These are phyloP conservation scores for Bruguiera sexangula DNA, from an alignment of 345 rosid species.

Conservation along the genomic window DNA sequence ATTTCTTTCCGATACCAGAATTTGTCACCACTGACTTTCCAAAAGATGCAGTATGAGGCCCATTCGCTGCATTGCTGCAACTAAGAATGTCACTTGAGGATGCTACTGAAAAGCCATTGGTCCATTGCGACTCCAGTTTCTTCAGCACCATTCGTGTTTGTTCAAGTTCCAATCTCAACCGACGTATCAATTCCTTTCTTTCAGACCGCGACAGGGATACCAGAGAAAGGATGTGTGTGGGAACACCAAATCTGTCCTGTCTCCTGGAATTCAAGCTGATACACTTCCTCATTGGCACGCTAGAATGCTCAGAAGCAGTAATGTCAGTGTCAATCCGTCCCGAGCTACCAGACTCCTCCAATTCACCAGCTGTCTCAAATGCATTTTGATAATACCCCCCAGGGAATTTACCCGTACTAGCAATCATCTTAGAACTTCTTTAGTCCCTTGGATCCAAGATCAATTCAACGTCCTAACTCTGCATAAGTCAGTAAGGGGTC, in stretches of 20 bases:
- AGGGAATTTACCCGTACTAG: conserved; percentile 45
- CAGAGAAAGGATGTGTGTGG: conserved; percentile 16
- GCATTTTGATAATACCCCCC: conserved; percentile 51
- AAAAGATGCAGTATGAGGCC: conserved; percentile 31
- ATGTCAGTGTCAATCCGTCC: conserved; percentile 51
- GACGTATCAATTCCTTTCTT: conserved; percentile 16
- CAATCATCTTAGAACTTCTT: conserved; percentile 39
- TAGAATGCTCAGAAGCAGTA: conserved; percentile 59
- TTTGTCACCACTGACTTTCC: conserved; percentile 42
- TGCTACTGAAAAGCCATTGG: conserved; percentile 7
- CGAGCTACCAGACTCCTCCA: conserved; percentile 68
- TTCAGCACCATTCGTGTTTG: conserved; percentile 14
- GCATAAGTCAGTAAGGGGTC: conserved; percentile 25
- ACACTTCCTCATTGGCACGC: conserved; percentile 55
- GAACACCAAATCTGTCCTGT: conserved; percentile 18
- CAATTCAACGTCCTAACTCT: conserved; percentile 21
- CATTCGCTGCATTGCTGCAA: conserved; percentile 25
- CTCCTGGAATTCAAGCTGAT: conserved; percentile 22
- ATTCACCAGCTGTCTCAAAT: conserved; percentile 51
- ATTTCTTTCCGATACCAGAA: conserved; percentile 52
- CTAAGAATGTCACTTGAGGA: conserved; percentile 24
- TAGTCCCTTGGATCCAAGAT: neutral
- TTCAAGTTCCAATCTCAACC: conserved; percentile 29
- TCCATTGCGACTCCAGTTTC: conserved; percentile 18
- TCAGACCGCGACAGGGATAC: conserved; percentile 14